Conservation (phyloP, 2,329 filamentous ascomycete genomes). For the Diplocarpon rosae region DNA sequence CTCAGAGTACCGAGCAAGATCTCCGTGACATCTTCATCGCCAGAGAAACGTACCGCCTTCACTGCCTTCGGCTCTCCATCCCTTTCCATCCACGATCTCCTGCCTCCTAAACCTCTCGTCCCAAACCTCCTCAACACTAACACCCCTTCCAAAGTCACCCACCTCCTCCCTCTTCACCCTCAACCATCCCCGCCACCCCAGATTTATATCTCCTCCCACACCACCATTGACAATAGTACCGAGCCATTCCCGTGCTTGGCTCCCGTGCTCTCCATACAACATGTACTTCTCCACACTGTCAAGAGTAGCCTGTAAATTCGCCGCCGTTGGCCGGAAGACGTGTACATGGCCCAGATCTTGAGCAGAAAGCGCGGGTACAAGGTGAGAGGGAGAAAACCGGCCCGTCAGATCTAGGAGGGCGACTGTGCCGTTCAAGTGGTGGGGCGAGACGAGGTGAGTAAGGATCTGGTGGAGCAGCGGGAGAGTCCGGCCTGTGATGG, state of each 20-base stretch:
- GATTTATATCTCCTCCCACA: conserved; percentile 12
- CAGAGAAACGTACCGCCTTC: conserved; percentile 18
- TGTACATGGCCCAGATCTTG: conserved; percentile 23
- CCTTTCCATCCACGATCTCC: conserved; percentile 14
- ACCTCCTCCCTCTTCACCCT: conserved; percentile 21
- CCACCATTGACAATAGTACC: conserved; percentile 23
- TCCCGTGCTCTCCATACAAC: conserved; percentile 21
- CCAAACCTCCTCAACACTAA: conserved; percentile 25
- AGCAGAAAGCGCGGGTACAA: conserved; percentile 22
- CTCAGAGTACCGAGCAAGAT: background rate
- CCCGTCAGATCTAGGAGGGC: conserved; percentile 44
- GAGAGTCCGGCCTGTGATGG: conserved; percentile 41
- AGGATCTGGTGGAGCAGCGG: conserved; percentile 46
- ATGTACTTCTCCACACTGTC: conserved; percentile 23
- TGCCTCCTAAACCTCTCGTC: conserved; percentile 14
- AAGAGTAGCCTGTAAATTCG: conserved; percentile 17
- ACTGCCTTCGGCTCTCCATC: conserved; percentile 20
- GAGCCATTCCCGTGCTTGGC: conserved; percentile 22
- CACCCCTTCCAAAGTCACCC: conserved; percentile 14
- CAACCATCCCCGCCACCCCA: conserved; percentile 26
- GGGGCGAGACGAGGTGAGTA: conserved; percentile 34
- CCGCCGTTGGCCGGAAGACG: conserved; percentile 16
- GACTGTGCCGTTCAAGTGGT: conserved; percentile 32
- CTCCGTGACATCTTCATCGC: conserved; percentile 1
- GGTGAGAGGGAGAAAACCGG: conserved; percentile 39